Evolutionary conservation across 176 grass and related monocot species (phyloP).

Genomic region (Oryza longistaminata): DNA sequence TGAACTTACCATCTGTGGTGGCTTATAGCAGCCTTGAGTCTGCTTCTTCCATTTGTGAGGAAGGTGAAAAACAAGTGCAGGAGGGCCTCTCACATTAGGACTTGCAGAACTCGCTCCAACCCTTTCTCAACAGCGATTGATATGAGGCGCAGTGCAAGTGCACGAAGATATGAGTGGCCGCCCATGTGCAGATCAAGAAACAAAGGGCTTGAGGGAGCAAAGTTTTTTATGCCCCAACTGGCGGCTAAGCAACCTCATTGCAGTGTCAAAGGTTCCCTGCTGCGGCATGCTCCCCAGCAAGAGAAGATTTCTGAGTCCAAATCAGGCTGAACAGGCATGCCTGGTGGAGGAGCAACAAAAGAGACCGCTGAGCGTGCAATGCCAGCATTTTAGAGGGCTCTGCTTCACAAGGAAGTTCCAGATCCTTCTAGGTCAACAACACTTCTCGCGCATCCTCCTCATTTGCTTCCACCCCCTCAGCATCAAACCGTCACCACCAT

Average conservation of each 20-base stretch:
- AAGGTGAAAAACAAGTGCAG: slow-evolving; percentile 87
- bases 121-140: slow-evolving; percentile 91
- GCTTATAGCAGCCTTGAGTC: slow-evolving; percentile 85
- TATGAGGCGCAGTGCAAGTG: slow-evolving; percentile 58
- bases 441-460: slow-evolving; percentile 73
- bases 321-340: slow-evolving; percentile 94
- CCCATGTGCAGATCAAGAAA: slow-evolving; percentile 81
- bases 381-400: slow-evolving; percentile 63
- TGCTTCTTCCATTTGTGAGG: slow-evolving; percentile 91
- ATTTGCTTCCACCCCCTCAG: slow-evolving; percentile 60
- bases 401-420: slow-evolving; percentile 81
- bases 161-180: slow-evolving; percentile 73
- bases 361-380: slow-evolving; percentile 56
- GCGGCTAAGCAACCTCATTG: slow-evolving; percentile 82
- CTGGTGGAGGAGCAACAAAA: slow-evolving; percentile 80
- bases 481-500: slow-evolving; percentile 65
- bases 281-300: slow-evolving; percentile 90
- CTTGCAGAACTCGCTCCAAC: slow-evolving; percentile 84
- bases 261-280: slow-evolving; percentile 94
- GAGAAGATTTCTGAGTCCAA: slow-evolving; percentile 96
- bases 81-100: slow-evolving; percentile 86
- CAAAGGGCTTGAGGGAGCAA: slow-evolving; percentile 70
- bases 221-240: slow-evolving; percentile 96
- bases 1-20: slow-evolving; percentile 86
- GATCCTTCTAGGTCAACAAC: slow-evolving; percentile 95